Base-by-base conservation (phyloP, 2,329 filamentous ascomycete species). In the Phialophora verrucosa region DNA sequence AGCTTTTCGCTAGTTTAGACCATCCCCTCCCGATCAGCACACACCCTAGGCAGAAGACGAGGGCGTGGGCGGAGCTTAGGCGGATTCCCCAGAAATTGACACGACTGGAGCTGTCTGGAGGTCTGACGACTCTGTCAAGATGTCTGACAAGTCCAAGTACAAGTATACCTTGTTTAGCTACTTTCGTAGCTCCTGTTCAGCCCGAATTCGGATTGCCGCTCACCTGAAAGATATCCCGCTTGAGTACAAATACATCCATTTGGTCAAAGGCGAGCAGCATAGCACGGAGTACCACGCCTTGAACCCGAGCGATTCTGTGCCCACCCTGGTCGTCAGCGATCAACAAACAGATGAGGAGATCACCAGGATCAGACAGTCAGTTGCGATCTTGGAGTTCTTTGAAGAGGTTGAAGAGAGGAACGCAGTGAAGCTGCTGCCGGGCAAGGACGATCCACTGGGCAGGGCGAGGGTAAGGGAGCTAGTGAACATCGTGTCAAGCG, bases 161-260 rank as follows among this genome's bases (percentile, higher is more conserved):
- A 66, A 66, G 44, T 73, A 75, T 61, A 70, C 76, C 1, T 82
- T 89, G 10, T 83, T 89, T 78, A 84, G 82, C 67, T 89, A 88
- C 77, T 88, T 85, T 76, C 82, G 85, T 68, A 89, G 87, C 56
- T 88, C 86, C 17, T 89, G 86, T 77, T 85, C 86, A 0, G 86
- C 83, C 0, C 84, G 87, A 12, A 78, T 90, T 4, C 85, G 86
- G 54, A 88, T 89, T 66, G 85, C 85, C 11, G 78, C 88, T 1
- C 78, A 84, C 63, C 78, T 86, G 59, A 89, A 89, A 70, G 73
- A 73, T 25, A 80, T 89, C 60, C 70, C 78, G 2, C 84, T 84
- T 70, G 79, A 80, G 6, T 75, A 79, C 23, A 75, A 81, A 35
- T 78, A 80, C 60, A 77, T 88, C 73, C 84, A 88, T 71, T 81